These are phyloP conservation scores for Irpex sp. DNA, from an alignment of 1,284 basidiomycete species.

Conservation along the genomic window DNA sequence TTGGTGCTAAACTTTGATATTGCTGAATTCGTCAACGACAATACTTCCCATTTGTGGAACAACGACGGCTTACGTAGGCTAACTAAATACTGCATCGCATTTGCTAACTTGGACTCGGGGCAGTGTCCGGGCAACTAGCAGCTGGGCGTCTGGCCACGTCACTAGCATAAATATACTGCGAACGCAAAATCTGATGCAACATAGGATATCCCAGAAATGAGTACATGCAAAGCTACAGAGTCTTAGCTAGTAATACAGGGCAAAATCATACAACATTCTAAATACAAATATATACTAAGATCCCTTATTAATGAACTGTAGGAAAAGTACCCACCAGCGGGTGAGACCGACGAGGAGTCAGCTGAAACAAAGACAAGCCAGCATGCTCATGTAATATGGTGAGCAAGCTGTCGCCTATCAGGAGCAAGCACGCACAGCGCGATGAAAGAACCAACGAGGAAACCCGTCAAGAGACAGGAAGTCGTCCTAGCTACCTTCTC, in stretches of 20 bases:
- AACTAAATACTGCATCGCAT: no score
- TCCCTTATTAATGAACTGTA: no score
- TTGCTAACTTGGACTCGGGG: no score
- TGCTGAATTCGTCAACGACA: no score
- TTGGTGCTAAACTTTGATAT: no score
- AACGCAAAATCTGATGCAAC: no score
- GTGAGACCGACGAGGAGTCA: neutral
- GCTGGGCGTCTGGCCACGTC: no score
- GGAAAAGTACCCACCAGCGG: no score
- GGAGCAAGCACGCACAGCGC: constrained; percentile 32
- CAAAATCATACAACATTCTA: neutral
- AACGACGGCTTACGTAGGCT: no score
- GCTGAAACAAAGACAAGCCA: neutral
- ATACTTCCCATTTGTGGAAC: no score
- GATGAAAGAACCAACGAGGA: constrained; percentile 34
- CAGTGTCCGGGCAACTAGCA: no score
- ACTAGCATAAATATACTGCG: no score
- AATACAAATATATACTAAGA: neutral
- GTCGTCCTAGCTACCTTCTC: constrained; percentile 29
- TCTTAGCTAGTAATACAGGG: neutral
- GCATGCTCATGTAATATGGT: constrained; percentile 29
- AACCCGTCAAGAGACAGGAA: constrained; percentile 33
- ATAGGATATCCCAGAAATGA: neutral
- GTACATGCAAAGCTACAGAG: neutral
- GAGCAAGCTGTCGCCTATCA: constrained; percentile 30